Conservation (phyloP, 164 flowering plant species). For the Sextonia rubra region DNA sequence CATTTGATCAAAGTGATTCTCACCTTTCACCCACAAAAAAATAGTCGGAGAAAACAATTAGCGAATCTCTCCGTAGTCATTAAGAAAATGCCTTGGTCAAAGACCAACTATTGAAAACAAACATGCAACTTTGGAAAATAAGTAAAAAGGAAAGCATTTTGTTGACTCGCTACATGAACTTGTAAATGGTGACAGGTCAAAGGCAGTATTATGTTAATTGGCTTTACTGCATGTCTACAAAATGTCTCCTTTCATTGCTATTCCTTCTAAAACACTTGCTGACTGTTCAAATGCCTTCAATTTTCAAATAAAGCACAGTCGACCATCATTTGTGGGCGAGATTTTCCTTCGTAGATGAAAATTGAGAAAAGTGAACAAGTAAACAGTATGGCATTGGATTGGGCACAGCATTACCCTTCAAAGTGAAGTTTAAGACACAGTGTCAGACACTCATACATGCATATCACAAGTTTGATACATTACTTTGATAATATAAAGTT, state of each 20-base stretch:
- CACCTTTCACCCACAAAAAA: too few species aligned
- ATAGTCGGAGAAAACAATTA: too few species aligned
- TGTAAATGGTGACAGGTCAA: too few species aligned
- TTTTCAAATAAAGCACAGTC: neutral
- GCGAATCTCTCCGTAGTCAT: too few species aligned
- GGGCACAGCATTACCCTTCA: neutral
- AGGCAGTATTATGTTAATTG: too few species aligned
- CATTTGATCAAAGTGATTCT: too few species aligned
- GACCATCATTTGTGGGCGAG: neutral
- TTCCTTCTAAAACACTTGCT: neutral
- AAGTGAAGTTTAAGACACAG: too few species aligned
- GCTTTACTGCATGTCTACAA: too few species aligned
- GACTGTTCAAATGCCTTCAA: neutral
- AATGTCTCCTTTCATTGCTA: too few species aligned
- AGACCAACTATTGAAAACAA: neutral
- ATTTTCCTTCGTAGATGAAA: neutral
- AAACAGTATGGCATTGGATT: neutral
- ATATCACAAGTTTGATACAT: too few species aligned
- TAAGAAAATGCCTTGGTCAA: too few species aligned
- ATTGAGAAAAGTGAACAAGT: neutral
- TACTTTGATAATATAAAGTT: neutral
- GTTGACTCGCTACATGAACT: neutral
- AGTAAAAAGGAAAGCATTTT: neutral
- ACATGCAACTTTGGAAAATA: neutral
- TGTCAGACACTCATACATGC: neutral